phyloP scores from a whole-genome alignment of 2,329 filamentous ascomycete genomes.

The Diaporthe nobilis region DNA sequence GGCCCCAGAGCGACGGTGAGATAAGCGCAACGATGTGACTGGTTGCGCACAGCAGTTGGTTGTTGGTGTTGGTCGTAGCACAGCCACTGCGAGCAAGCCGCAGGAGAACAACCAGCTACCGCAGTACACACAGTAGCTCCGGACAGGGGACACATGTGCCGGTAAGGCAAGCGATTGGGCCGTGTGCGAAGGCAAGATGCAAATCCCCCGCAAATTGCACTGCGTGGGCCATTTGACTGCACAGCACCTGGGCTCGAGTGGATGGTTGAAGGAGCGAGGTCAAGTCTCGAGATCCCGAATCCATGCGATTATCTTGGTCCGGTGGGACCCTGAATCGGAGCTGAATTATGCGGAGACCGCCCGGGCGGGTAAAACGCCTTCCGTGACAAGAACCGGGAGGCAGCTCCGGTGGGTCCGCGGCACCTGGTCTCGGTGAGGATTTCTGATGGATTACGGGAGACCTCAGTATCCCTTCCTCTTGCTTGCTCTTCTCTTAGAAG shows the following conservation, averaged over 20 bases:
- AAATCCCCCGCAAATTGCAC: slow-evolving; percentile 23
- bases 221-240: slow-evolving; percentile 7
- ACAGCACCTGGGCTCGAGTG: background rate
- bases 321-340: slow-evolving; percentile 27
- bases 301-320: background rate
- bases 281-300: background rate
- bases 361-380: background rate
- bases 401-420: slow-evolving; percentile 12
- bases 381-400: slow-evolving; percentile 29
- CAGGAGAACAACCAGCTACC: background rate
- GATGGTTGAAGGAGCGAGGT: background rate
- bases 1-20: slow-evolving; percentile 28
- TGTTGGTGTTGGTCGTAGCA: slow-evolving; percentile 32
- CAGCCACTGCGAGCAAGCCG: slow-evolving; percentile 33
- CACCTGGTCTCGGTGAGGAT: slow-evolving; percentile 6
- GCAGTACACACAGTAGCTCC: slow-evolving; percentile 16
- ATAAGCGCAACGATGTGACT: slow-evolving; percentile 27
- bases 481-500: background rate
- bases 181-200: slow-evolving; percentile 30
- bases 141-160: background rate
- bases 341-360: slow-evolving; percentile 5
- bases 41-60: slow-evolving; percentile 18
- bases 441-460: slow-evolving; percentile 14
- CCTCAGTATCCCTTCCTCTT: background rate
- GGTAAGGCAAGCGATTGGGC: slow-evolving; percentile 36